Evolutionary conservation across 495 filamentous ascomycete genomes (phyloP).

Genomic region (Pyrenopolyporus hunteri): DNA sequence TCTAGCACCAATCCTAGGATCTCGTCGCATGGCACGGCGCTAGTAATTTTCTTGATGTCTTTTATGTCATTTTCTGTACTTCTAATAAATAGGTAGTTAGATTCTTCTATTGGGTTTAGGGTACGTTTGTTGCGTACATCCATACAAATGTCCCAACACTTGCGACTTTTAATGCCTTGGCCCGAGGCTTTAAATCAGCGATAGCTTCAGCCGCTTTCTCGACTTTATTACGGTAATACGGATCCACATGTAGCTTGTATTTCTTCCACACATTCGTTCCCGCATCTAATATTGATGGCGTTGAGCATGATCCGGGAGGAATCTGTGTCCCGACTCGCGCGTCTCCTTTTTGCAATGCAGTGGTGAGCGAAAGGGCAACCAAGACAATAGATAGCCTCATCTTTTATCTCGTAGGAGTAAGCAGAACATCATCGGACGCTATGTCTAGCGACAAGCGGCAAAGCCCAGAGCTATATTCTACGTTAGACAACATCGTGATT

Average conservation of each 20-base stretch:
- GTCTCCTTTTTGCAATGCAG: background rate
- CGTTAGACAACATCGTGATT: too few relatives aligned
- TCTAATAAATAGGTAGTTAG: slow-evolving; percentile 5
- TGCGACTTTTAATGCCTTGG: slow-evolving; percentile 3
- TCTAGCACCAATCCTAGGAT: slow-evolving; percentile 21
- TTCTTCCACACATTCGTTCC: slow-evolving; percentile 44
- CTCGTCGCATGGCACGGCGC: slow-evolving; percentile 17
- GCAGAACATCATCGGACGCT: background rate
- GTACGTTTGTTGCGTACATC: background rate
- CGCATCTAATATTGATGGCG: slow-evolving; percentile 37
- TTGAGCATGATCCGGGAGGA: slow-evolving; percentile 31
- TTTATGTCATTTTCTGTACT: slow-evolving; percentile 7
- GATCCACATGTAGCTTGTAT: slow-evolving; percentile 45
- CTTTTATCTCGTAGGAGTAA: background rate
- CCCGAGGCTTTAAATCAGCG: slow-evolving; percentile 9
- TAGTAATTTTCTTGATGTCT: background rate
- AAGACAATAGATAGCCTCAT: background rate
- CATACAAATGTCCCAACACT: slow-evolving; percentile 12
- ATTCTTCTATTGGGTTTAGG: background rate
- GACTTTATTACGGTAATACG: slow-evolving; percentile 47
- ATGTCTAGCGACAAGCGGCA: too few relatives aligned
- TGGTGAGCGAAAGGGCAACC: background rate
- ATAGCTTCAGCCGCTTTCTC: slow-evolving; percentile 32
- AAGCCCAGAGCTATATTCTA: too few relatives aligned
- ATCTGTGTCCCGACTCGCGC: background rate